Evolutionary conservation across 2,329 filamentous ascomycete genomes (phyloP).

Genomic region (Bimuria novae-zelandiae): DNA sequence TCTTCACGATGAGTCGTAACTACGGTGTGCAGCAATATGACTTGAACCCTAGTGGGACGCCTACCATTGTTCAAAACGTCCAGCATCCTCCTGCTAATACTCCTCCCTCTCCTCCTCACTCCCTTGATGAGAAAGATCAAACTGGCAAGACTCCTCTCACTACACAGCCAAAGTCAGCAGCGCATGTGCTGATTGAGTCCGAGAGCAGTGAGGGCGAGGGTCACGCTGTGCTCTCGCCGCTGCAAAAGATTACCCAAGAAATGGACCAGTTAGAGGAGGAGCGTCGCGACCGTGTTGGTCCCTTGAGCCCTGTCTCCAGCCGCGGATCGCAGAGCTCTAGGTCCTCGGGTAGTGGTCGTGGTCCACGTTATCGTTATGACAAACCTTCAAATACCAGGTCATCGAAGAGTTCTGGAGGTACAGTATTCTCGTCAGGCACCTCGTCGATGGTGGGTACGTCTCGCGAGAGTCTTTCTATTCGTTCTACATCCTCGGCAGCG

Average conservation of each 20-base stretch:
- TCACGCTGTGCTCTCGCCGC: constrained; percentile 63
- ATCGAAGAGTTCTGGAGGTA: constrained; percentile 52
- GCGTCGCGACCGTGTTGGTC: constrained; percentile 65
- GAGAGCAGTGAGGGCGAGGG: constrained; percentile 72
- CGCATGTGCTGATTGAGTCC: constrained; percentile 53
- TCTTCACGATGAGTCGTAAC: constrained; percentile 88
- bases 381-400: constrained; percentile 40
- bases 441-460: constrained; percentile 51
- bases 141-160: constrained; percentile 35
- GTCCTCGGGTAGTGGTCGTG: constrained; percentile 55
- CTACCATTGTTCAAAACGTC: constrained; percentile 80
- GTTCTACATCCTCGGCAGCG: constrained; percentile 57
- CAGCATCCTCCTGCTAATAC: constrained; percentile 81
- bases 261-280: constrained; percentile 67
- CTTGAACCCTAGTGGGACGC: constrained; percentile 71
- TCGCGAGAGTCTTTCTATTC: constrained; percentile 62
- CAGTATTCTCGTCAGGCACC: constrained; percentile 70
- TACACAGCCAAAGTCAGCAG: constrained; percentile 34
- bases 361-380: constrained; percentile 53
- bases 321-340: constrained; percentile 65
- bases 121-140: constrained; percentile 71
- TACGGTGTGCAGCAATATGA: constrained; percentile 95
- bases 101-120: constrained; percentile 81
- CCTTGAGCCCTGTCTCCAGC: constrained; percentile 69
- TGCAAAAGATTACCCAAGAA: constrained; percentile 75